A percentile compares a stretch with the other conserved stretches of the same genome.
These are phyloP conservation scores for Malassezia caprae DNA, from an alignment of 1,284 basidiomycete species.

Conservation along the genomic window DNA sequence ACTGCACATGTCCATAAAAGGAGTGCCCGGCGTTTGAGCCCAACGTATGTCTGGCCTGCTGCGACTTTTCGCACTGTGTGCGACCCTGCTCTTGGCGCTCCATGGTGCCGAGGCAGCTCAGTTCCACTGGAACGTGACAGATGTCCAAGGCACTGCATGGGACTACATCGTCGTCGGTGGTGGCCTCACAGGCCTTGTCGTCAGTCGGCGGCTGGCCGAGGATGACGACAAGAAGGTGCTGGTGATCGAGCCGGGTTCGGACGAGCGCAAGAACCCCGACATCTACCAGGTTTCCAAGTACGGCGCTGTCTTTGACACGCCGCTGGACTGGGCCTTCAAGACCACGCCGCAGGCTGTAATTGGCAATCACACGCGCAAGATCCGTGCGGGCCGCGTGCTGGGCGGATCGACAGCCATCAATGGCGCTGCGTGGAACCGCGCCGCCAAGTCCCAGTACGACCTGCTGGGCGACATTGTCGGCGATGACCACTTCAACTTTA, in stretches of 20 bases:
- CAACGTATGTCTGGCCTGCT: background rate
- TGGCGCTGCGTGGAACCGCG: slow-evolving; percentile 57
- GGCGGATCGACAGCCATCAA: slow-evolving; percentile 59
- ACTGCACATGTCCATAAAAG: background rate
- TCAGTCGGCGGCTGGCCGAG: slow-evolving; percentile 41
- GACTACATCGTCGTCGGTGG: slow-evolving; percentile 46
- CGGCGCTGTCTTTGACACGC: slow-evolving; percentile 52
- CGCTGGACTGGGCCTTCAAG: slow-evolving; percentile 54
- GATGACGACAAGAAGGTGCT: slow-evolving; percentile 32
- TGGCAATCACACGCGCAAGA: slow-evolving; percentile 47
- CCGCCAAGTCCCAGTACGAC: slow-evolving; percentile 57
- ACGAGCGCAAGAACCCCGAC: slow-evolving; percentile 13
- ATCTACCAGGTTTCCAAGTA: slow-evolving; percentile 49
- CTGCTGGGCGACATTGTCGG: slow-evolving; percentile 55
- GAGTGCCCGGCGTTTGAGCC: background rate
- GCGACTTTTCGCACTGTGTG: background rate
- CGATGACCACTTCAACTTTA: slow-evolving; percentile 55
- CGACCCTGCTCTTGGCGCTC: background rate
- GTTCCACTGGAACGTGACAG: background rate
- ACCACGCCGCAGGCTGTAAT: slow-evolving; percentile 49
- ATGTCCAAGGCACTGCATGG: slow-evolving; percentile 9
- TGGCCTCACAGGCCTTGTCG: slow-evolving; percentile 40
- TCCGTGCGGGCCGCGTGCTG: slow-evolving; percentile 55
- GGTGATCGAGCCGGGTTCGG: slow-evolving; percentile 39
- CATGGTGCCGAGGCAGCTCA: background rate